Percentiles rank a stretch among this genome's conserved stretches.
These are phyloP conservation scores for Drechslerella dactyloides DNA, from an alignment of 2,329 filamentous ascomycete species.

Conservation along the genomic window DNA sequence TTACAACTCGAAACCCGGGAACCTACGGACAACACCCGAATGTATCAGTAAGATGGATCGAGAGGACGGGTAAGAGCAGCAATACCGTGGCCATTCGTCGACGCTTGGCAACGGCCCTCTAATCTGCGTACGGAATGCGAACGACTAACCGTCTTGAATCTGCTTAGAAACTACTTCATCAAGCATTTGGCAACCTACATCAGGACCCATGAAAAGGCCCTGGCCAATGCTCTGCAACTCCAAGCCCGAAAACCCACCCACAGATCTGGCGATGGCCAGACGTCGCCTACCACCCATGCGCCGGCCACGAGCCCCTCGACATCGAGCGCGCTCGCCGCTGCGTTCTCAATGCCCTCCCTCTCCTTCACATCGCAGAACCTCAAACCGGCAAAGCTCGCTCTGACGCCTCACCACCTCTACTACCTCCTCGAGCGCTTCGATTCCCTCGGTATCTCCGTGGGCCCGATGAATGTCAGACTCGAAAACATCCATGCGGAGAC, in stretches of 20 bases:
- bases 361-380: conserved; percentile 82
- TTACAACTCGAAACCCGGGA: conserved; percentile 9
- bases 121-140: not conserved
- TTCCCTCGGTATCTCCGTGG: conserved; percentile 85
- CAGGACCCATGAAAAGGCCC: conserved; percentile 93
- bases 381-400: conserved; percentile 87
- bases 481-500: conserved; percentile 92
- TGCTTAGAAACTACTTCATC: conserved; percentile 65
- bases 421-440: conserved; percentile 95
- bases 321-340: conserved; percentile 75
- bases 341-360: conserved; percentile 83
- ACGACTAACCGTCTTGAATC: conserved; percentile 25
- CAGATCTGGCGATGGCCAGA: conserved; percentile 39
- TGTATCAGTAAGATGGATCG: conserved; percentile 50
- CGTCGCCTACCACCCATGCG: conserved; percentile 58
- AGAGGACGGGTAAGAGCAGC: conserved; percentile 36
- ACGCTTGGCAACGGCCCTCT: not conserved
- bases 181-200: conserved; percentile 96
- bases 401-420: conserved; percentile 96
- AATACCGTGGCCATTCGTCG: not conserved
- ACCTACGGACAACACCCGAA: conserved; percentile 21
- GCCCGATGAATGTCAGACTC: conserved; percentile 92
- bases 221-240: conserved; percentile 92
- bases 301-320: conserved; percentile 66
- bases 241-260: conserved; percentile 58